Evolutionary conservation across 495 filamentous ascomycete species (phyloP).

Genomic region (Lepraria neglecta): DNA sequence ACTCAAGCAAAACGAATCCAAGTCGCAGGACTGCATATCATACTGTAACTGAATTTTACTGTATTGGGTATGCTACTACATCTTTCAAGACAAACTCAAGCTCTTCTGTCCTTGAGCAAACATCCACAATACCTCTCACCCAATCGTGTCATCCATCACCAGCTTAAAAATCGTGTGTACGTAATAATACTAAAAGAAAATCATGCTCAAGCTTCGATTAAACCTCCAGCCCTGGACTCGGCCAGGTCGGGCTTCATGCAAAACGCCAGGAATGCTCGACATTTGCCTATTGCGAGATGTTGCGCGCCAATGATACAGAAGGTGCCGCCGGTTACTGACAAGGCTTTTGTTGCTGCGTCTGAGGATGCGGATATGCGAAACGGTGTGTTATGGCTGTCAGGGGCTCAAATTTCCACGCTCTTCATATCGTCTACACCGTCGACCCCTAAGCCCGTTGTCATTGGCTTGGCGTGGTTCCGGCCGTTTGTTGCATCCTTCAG

Average conservation of each 20-base stretch:
- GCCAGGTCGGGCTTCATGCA: constrained; percentile 7
- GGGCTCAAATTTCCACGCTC: constrained; percentile 48
- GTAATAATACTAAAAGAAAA: constrained; percentile 19
- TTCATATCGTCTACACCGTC: constrained; percentile 46
- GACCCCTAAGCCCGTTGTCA: constrained; percentile 29
- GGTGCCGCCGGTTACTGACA: constrained; percentile 1
- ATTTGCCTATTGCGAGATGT: background rate
- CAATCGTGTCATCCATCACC: background rate
- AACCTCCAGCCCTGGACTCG: constrained; percentile 6
- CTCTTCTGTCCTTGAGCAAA: constrained; percentile 10
- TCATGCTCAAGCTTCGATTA: constrained; percentile 1
- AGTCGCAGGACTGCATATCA: too few species aligned
- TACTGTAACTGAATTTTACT: background rate
- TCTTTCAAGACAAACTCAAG: constrained; percentile 8
- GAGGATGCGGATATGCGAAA: background rate
- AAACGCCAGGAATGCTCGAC: constrained; percentile 12
- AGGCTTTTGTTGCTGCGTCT: constrained; percentile 9
- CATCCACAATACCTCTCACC: background rate
- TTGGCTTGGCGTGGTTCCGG: constrained; percentile 27
- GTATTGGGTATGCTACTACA: constrained; percentile 16
- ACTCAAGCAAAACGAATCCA: background rate
- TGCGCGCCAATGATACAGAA: background rate
- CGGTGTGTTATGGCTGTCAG: background rate
- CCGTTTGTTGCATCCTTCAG: constrained; percentile 24
- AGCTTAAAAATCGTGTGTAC: constrained; percentile 10